These are phyloP conservation scores for Linderniella brevidens DNA, from an alignment of 257 asterid genomes.

Conservation along the genomic window DNA sequence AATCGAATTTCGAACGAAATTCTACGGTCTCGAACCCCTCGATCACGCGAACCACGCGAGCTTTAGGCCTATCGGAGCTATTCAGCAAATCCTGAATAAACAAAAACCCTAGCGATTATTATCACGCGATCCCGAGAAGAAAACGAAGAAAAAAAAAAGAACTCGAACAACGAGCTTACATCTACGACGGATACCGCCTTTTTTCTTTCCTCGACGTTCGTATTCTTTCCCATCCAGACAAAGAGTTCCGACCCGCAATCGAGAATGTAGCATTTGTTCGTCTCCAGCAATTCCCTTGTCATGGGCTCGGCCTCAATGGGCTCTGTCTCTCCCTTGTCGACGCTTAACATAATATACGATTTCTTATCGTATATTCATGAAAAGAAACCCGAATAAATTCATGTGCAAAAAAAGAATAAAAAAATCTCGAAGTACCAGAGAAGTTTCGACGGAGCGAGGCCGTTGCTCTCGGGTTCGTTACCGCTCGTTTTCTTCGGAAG, in stretches of 20 bases:
- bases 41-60: constrained; percentile 28
- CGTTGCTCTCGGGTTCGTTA: constrained; percentile 12
- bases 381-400: constrained; percentile 7
- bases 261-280: constrained; percentile 51
- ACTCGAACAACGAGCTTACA: constrained; percentile 33
- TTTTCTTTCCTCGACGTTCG: constrained; percentile 50
- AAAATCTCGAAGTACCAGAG: constrained; percentile 63
- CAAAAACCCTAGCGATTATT: not conserved
- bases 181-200: constrained; percentile 37
- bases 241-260: constrained; percentile 51
- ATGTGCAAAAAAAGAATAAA: constrained; percentile 15
- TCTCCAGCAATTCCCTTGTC: constrained; percentile 37
- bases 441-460: constrained; percentile 21
- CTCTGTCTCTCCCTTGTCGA: constrained; percentile 52
- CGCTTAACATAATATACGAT: constrained; percentile 21
- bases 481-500: constrained; percentile 43
- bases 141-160: constrained; percentile 8
- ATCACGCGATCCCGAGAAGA: constrained; percentile 3
- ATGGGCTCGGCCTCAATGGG: constrained; percentile 45
- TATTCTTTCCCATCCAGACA: constrained; percentile 69
- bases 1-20: constrained; percentile 49
- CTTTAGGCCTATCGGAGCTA: constrained; percentile 20
- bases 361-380: constrained; percentile 8
- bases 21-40: constrained; percentile 70
- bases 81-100: constrained; percentile 24